Conservation (phyloP, 306 rosid species). For the Fagus sylvatica region DNA sequence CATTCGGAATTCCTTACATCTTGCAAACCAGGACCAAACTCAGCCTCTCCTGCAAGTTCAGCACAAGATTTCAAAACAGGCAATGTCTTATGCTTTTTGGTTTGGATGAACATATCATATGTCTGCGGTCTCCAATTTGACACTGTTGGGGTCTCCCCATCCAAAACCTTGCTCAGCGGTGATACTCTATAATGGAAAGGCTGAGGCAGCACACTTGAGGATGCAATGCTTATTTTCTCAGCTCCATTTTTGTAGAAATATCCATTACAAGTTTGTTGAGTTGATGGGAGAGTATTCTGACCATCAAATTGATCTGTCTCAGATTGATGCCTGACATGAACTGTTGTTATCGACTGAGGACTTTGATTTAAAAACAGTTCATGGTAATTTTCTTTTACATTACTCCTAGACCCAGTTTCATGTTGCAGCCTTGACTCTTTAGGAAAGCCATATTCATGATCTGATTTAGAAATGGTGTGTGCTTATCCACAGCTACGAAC, state of each 20-base stretch:
- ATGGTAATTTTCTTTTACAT: not conserved
- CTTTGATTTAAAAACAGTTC: not conserved
- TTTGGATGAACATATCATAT: not conserved
- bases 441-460: not conserved
- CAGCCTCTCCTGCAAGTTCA: not conserved
- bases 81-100: not conserved
- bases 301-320: not conserved
- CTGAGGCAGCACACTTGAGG: not conserved
- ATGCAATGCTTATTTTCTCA: not conserved
- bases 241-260: not conserved
- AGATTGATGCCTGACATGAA: not conserved
- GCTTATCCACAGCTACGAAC: not conserved
- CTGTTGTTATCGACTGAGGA: not conserved
- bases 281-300: not conserved
- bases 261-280: not conserved
- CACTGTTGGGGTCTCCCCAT: not conserved
- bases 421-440: not conserved
- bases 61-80: not conserved
- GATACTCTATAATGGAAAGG: not conserved
- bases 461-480: not conserved
- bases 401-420: not conserved
- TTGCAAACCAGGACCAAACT: not conserved
- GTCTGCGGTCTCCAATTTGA: not conserved
- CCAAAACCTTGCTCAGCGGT: not conserved
- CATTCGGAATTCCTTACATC: not conserved